Evolutionary conservation across 208 protist species (phyloP), one percentile per base, ranked within the genome.

Genomic region (Wallacemonas sp.): DNA sequence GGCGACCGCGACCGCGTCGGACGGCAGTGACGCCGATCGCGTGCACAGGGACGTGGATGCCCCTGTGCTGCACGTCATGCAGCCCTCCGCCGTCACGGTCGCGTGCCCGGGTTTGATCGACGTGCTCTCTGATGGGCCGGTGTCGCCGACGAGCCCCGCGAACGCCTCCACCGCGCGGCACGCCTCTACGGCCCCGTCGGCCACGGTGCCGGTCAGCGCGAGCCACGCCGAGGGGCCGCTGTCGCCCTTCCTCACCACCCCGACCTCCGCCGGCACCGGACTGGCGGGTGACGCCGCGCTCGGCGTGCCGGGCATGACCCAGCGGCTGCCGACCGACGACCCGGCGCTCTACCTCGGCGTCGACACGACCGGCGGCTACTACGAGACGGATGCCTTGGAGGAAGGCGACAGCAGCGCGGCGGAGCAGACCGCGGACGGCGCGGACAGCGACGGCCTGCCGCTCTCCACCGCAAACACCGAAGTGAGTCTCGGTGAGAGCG

Each of bases 311-410:
- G n/a, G n/a, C n/a, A n/a, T n/a, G n/a, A n/a, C n/a, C 46, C 25
- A 20, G 23, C 31, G 50, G 31, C 14, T 38, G 31, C 50, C 31
- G 23, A 25, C 11, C 50, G 41, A 31, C 8, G 52, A 44, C 20
- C 3, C 22, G n/a, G 39, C 22, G 44, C 32, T 31, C 12, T 26
- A 38, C 22, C 50, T 42, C n/a, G 36, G 25, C 23, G 57, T 71
- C 25, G 52, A 59, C 52, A 25, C 52, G 12, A 59, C 52, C 0
- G 57, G 57, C 3, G 57, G 61, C 39, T 73, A 73, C 50, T 73
- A 73, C 33, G 67, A 73, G 59, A 52, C 41, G 7, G 67, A 73
- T 25, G 67, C 67, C n/a, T 38, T 73, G 18, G 67, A 73, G 44
- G 67, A 73, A 28, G 39, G 57, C 36, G 66, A 33, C 31, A 25